Evolutionary conservation across 2,329 filamentous ascomycete species (phyloP), one percentile per base, ranked within the genome.

Genomic region (Nemania sp.): DNA sequence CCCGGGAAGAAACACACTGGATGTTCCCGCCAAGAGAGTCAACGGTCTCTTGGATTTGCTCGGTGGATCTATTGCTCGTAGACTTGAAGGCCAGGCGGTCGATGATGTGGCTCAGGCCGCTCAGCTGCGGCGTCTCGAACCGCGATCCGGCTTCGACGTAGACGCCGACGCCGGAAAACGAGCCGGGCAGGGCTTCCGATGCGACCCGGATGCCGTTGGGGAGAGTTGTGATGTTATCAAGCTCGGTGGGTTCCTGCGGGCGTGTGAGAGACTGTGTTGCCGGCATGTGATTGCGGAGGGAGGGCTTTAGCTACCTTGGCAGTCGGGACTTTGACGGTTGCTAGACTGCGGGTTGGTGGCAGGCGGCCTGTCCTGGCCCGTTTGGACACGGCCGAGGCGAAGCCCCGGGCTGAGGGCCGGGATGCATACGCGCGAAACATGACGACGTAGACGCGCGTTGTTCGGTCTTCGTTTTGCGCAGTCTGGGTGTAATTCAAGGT

Each of bases 61-160:
- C 92, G 51, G 86, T 84, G 0, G 83, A 83, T 56, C 86, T 85
- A 30, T 78, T 77, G 28, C 81, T 81, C 0, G 94, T 97, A 5
- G 85, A 88, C 70, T 97, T 97, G 81, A 97, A 99, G 26, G 94
- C 94, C 33, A 99, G 75, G 5, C 94, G 83, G 73, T 99, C 94
- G 80, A 97, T 89, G 63, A 99, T 95, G 73, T 99, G 94, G 70
- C 91, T 96, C 23, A 95, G 90, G 39, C 94, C 94, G 54, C 90
- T 86, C 49, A 99, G 78, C 42, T 86, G 85, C 36, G 86, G 82
- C 70, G 89, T 93, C 73, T 99, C 94, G 76, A 94, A 97, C 62
- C 94, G 85, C 49, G 94, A 97, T 14, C 94, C 94, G 24, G 91
- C 91, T 71, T 97, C 92, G 68, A 99, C 84, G 75, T 97, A 99